Base-by-base conservation (phyloP, 1,284 basidiomycete species). In the Cryptococcus neoformans region DNA sequence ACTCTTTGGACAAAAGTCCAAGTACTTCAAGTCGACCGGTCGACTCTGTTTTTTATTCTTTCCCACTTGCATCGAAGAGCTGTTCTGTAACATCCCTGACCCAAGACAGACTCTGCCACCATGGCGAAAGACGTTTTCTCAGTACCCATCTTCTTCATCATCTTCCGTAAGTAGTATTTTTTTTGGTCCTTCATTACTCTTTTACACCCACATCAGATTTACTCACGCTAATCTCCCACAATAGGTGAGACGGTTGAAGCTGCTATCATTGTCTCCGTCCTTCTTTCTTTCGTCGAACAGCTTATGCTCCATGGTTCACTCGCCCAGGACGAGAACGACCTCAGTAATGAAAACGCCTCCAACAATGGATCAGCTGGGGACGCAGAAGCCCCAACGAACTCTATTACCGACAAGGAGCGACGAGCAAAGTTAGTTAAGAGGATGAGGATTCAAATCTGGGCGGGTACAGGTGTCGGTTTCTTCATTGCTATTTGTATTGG, bases 381-480 rank as follows among this genome's bases (percentile, higher is more conserved):
- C 28, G 51, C 28, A 17, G 51, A 40, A 17, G 12, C n/a, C 52
- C 51, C 21, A 8, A 16, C 39, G 47, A 12, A 44, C 45, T 34
- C 34, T n/a, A 1, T 45, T 39, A n/a, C 16, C 46, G 61, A 64
- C 36, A 65, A 62, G 38, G 46, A 51, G 56, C 63, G 55, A 14
- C 62, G 63, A 2, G 58, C 68, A 47, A 61, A 69, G 58, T 62
- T 79, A 49, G 67, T 79, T 57, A 67, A 57, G 59, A 67, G 78
- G 28, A 79, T 79, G 78, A 64, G 77, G 44, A 62, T 74, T 42
- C 70, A 91, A 85, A 91, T 96, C 58, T 86, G 92, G 77, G 71
- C 85, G 8, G 92, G 92, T n/a, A 84, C 89, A 1, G 76, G 79
- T 7, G 63, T 83, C 39, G 92, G 92, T n/a, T 80, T 95, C 44